A percentile compares a stretch with the other conserved stretches of the same genome.
phyloP scores from a whole-genome alignment of 192 early-diverging fungal genomes.

The Obelidium mucronatum region DNA sequence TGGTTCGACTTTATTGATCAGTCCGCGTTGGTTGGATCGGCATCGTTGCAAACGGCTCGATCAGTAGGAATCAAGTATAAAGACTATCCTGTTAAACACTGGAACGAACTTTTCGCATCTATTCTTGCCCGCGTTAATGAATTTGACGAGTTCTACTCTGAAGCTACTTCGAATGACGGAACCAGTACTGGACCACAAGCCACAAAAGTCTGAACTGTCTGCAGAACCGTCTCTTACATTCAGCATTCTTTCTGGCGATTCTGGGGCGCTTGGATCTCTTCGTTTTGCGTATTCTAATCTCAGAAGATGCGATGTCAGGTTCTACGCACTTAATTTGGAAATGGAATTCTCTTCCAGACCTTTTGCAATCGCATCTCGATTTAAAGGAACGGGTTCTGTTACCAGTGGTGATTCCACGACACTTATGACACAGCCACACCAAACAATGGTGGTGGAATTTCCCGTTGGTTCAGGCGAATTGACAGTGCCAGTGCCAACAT shows the following conservation, averaged over 20 bases:
- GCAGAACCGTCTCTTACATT: conserved; percentile 24
- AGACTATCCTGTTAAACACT: conserved; percentile 21
- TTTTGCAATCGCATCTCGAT: conserved; percentile 14
- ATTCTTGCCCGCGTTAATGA: conserved; percentile 4
- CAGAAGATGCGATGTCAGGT: background rate
- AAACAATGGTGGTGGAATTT: conserved; percentile 15
- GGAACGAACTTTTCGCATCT: conserved; percentile 24
- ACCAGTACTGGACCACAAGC: background rate
- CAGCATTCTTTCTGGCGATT: background rate
- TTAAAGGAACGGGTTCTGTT: background rate
- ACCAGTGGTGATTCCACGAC: background rate
- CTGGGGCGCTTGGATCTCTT: background rate
- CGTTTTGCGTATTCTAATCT: background rate
- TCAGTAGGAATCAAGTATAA: conserved; percentile 1
- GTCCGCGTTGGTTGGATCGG: background rate
- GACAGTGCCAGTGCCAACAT: conserved; percentile 5
- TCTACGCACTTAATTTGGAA: conserved; percentile 25
- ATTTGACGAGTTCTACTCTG: conserved; percentile 6
- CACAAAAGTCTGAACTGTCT: background rate
- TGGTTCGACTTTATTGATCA: conserved; percentile 27
- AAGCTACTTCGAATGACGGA: background rate
- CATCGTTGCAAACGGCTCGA: background rate
- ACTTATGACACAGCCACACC: conserved; percentile 19
- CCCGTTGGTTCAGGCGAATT: conserved; percentile 23
- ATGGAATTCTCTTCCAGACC: conserved; percentile 33